Percentiles rank a stretch among this genome's conserved stretches.
Conservation (phyloP, 2,329 filamentous ascomycete species). For the Scorias spongiosa region DNA sequence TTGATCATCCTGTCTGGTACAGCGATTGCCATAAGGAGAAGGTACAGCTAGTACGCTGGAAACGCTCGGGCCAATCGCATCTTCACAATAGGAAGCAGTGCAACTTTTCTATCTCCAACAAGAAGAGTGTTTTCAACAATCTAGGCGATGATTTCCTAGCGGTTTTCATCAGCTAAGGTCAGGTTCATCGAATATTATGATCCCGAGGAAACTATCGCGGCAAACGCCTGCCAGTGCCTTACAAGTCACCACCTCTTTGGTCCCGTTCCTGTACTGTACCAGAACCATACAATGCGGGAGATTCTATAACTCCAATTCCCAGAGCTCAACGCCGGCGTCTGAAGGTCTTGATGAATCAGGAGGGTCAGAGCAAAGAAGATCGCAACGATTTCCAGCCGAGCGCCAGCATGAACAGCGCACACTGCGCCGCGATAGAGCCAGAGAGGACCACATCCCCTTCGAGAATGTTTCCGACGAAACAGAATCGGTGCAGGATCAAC, state of each 20-base stretch:
- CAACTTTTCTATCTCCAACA: too few species aligned
- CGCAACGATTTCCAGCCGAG: not conserved
- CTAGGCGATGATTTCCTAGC: too few species aligned
- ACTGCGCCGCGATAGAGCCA: not conserved
- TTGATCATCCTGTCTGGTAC: too few species aligned
- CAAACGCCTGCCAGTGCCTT: too few species aligned
- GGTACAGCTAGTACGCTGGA: too few species aligned
- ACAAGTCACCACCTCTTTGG: not conserved
- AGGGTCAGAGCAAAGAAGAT: not conserved
- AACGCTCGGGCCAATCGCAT: too few species aligned
- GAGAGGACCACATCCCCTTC: conserved; percentile 6
- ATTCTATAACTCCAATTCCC: not conserved
- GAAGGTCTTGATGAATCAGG: not conserved
- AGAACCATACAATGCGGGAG: conserved; percentile 9
- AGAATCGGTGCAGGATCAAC: conserved; percentile 2
- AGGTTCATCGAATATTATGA: too few species aligned
- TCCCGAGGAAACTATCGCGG: too few species aligned
- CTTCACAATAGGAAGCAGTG: too few species aligned
- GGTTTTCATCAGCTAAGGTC: too few species aligned
- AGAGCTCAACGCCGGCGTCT: not conserved
- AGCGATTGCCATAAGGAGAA: too few species aligned
- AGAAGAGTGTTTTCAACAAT: too few species aligned
- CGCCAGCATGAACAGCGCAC: not conserved
- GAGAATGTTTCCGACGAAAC: conserved; percentile 4
- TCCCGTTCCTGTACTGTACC: conserved; percentile 19